A percentile compares a stretch with the other conserved stretches of the same genome.
phyloP scores from a whole-genome alignment of 345 rosid genomes.

The Pugionium cornutum region DNA sequence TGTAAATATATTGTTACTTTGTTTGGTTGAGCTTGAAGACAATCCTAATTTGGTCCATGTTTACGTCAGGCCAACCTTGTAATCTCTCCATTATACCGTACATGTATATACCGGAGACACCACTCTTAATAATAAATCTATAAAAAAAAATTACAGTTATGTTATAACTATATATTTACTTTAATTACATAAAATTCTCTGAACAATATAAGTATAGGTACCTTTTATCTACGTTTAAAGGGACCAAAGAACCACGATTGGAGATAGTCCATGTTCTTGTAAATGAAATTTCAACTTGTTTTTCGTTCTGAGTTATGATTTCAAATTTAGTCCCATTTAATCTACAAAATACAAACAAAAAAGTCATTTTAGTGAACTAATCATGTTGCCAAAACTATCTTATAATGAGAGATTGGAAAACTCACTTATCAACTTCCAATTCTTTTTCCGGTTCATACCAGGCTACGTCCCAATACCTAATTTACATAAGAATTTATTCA shows the following conservation, averaged over 20 bases:
- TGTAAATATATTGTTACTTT: constrained; percentile 39
- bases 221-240: constrained; percentile 90
- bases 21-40: constrained; percentile 70
- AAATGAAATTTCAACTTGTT: constrained; percentile 72
- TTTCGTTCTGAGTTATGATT: constrained; percentile 51
- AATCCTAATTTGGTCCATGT: constrained; percentile 82
- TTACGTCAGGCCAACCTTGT: constrained; percentile 79
- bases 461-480: constrained; percentile 84
- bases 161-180: constrained; percentile 7
- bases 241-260: constrained; percentile 44
- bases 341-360: constrained; percentile 40
- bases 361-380: not conserved
- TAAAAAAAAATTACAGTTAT: not conserved
- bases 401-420: no score
- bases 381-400: not conserved
- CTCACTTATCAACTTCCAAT: constrained; percentile 48
- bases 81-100: constrained; percentile 71
- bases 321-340: constrained; percentile 47
- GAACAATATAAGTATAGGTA: not conserved
- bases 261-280: constrained; percentile 53
- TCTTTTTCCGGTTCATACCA: constrained; percentile 58
- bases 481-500: constrained; percentile 11
- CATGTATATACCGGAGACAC: constrained; percentile 62
- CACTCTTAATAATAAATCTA: constrained; percentile 78
- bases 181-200: not conserved